These are phyloP conservation scores for Teunomyces atbi DNA, from an alignment of 805 yeast species.

Conservation along the genomic window DNA sequence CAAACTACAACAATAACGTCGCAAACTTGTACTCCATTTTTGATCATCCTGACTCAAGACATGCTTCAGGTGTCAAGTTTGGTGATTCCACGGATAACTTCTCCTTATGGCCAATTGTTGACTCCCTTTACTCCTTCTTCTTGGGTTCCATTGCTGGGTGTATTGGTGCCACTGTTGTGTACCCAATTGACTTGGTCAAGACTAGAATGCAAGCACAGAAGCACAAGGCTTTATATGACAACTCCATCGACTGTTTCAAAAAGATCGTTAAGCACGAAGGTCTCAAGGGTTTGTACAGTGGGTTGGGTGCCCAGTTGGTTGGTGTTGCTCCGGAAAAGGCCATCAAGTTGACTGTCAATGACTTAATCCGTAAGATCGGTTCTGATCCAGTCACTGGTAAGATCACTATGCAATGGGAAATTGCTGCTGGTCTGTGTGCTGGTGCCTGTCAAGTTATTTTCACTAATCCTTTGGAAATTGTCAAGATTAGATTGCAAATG, in stretches of 20 bases:
- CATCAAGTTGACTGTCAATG: conserved; percentile 92
- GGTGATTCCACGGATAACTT: conserved; percentile 35
- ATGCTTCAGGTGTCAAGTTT: conserved; percentile 15
- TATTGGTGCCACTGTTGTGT: conserved; percentile 96
- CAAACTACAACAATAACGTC: conserved; percentile 43
- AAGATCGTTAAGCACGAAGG: conserved; percentile 81
- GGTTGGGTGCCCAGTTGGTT: conserved; percentile 87
- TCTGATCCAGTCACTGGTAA: conserved; percentile 37
- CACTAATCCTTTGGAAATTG: conserved; percentile 95
- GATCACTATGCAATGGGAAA: conserved; percentile 60
- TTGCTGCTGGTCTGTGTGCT: conserved; percentile 88
- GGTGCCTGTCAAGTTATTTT: conserved; percentile 96
- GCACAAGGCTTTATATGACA: conserved; percentile 64
- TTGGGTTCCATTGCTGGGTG: conserved; percentile 96
- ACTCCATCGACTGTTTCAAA: conserved; percentile 80
- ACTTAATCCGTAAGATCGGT: conserved; percentile 73
- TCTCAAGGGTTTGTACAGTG: conserved; percentile 81
- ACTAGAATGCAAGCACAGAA: conserved; percentile 98
- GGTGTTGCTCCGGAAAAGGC: conserved; percentile 99
- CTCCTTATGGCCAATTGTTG: conserved; percentile 50
- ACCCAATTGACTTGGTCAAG: conserved; percentile 93
- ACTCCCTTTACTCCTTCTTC: conserved; percentile 81
- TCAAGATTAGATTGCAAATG: conserved; percentile 90
- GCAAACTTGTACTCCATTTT: conserved; percentile 36
- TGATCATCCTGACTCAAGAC: conserved; percentile 43